Percentiles rank a stretch among this genome's conserved stretches.
Evolutionary conservation across 1,139 yeast genomes (phyloP).

Genomic region (Kodamaea anthophila): DNA sequence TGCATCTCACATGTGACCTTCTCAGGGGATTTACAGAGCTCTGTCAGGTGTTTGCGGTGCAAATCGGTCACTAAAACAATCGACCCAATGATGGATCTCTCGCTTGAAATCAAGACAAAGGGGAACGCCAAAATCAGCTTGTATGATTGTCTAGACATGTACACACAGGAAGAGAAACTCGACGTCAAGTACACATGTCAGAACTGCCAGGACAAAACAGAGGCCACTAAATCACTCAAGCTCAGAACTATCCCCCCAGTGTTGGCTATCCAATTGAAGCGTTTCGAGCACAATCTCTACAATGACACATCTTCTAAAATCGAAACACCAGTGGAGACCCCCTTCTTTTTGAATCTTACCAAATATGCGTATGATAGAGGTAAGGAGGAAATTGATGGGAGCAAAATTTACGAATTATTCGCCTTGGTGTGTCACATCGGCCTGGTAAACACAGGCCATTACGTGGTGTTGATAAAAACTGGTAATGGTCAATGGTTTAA

Average conservation of each 20-base stretch:
- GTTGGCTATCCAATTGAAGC: constrained; percentile 74
- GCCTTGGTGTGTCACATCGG: constrained; percentile 89
- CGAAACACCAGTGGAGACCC: constrained; percentile 68
- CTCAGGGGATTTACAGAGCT: constrained; percentile 66
- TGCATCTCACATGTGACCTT: constrained; percentile 82
- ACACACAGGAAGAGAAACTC: constrained; percentile 69
- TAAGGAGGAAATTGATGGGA: constrained; percentile 15
- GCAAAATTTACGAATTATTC: constrained; percentile 65
- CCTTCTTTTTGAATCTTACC: constrained; percentile 63
- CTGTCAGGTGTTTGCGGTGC: constrained; percentile 71
- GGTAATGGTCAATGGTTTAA: constrained; percentile 76
- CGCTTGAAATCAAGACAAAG: constrained; percentile 55
- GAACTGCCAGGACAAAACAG: constrained; percentile 53
- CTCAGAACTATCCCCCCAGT: constrained; percentile 70
- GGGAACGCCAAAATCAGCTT: constrained; percentile 23
- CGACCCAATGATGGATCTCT: constrained; percentile 88
- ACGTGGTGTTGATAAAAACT: constrained; percentile 71
- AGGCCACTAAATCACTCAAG: constrained; percentile 65
- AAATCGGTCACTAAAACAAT: constrained; percentile 56
- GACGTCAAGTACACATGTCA: constrained; percentile 71
- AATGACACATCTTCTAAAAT: constrained; percentile 62
- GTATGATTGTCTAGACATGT: constrained; percentile 64
- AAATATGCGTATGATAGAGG: constrained; percentile 44
- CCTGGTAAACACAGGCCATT: constrained; percentile 91
- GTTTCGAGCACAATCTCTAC: constrained; percentile 68